These are phyloP conservation scores for Saccharomyces jurei DNA, from an alignment of 805 yeast genomes.

Conservation along the genomic window DNA sequence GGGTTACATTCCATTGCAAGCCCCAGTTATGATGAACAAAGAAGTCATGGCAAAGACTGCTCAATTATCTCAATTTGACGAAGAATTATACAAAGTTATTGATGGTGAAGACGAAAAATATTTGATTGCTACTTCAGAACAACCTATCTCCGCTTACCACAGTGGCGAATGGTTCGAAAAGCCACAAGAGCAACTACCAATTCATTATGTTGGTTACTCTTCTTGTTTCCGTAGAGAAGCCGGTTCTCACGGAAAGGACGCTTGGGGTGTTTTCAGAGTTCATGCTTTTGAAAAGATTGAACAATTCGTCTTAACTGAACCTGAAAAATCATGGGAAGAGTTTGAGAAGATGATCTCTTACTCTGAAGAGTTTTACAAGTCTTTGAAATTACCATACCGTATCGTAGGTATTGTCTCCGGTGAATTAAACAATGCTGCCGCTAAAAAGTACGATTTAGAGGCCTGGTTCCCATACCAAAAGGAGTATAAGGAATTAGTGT, in stretches of 20 bases:
- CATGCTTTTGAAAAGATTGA: conserved; percentile 98
- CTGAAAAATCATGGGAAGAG: conserved; percentile 96
- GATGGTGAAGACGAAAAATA: conserved; percentile 98
- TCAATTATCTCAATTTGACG: conserved; percentile 94
- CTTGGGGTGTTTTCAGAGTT: conserved; percentile 99
- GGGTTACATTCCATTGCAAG: conserved; percentile 86
- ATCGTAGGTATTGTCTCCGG: conserved; percentile 98
- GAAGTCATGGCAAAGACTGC: conserved; percentile 99
- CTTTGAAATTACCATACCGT: conserved; percentile 89
- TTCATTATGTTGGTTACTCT: conserved; percentile 95
- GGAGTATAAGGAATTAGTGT: conserved; percentile 95
- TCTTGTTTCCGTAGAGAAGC: conserved; percentile 99
- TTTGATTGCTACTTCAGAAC: conserved; percentile 96
- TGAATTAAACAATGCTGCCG: conserved; percentile 97
- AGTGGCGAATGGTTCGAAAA: conserved; percentile 97
- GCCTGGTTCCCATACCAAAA: conserved; percentile 99
- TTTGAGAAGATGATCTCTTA: conserved; percentile 89
- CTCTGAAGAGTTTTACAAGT: conserved; percentile 89
- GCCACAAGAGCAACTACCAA: conserved; percentile 93
- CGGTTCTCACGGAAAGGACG: conserved; percentile 98
- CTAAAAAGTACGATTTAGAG: conserved; percentile 96
- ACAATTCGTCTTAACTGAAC: conserved; percentile 92
- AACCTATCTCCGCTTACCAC: conserved; percentile 97
- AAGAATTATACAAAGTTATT: conserved; percentile 91
- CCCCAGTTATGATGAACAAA: conserved; percentile 99